A percentile compares a stretch with the other conserved stretches of the same genome.
Conservation (phyloP, 2,329 filamentous ascomycete species). For the Paecilomyces fulvus region DNA sequence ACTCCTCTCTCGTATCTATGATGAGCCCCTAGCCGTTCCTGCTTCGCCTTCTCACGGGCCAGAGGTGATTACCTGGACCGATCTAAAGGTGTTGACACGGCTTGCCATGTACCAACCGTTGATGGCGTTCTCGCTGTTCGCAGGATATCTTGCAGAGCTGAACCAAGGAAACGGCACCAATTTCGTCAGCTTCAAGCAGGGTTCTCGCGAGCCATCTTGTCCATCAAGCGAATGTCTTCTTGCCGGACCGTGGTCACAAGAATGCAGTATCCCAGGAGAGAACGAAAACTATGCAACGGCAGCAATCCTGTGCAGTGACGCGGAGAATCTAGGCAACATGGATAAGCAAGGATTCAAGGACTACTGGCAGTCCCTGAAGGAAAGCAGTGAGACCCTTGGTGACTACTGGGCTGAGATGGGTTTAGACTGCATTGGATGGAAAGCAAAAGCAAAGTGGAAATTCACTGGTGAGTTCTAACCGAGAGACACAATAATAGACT, state of each 20-base stretch:
- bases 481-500: neutral
- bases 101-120: slow-evolving; percentile 26
- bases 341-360: slow-evolving; percentile 13
- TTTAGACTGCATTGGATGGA: slow-evolving; percentile 30
- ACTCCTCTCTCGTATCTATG: slow-evolving; percentile 16
- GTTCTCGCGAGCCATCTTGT: slow-evolving; percentile 15
- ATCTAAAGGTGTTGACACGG: slow-evolving; percentile 22
- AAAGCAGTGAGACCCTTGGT: slow-evolving; percentile 19
- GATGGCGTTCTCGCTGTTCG: slow-evolving; percentile 18
- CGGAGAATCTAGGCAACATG: slow-evolving; percentile 13
- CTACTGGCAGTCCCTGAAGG: slow-evolving; percentile 14
- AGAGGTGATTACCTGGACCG: slow-evolving; percentile 28
- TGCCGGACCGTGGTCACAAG: slow-evolving; percentile 22
- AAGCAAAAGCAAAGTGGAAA: slow-evolving; percentile 23
- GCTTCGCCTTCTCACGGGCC: slow-evolving; percentile 21
- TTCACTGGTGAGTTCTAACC: slow-evolving; percentile 21
- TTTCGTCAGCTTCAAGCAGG: slow-evolving; percentile 24
- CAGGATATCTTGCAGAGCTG: slow-evolving; percentile 17
- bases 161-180: slow-evolving; percentile 16
- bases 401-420: slow-evolving; percentile 33
- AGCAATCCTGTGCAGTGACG: slow-evolving; percentile 25
- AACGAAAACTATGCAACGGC: slow-evolving; percentile 20
- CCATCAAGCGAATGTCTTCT: slow-evolving; percentile 18
- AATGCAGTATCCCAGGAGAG: slow-evolving; percentile 17
- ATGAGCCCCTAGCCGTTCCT: slow-evolving; percentile 20